phyloP scores from a whole-genome alignment of 2,329 filamentous ascomycete species.

The Paracoccidioides lutzii region DNA sequence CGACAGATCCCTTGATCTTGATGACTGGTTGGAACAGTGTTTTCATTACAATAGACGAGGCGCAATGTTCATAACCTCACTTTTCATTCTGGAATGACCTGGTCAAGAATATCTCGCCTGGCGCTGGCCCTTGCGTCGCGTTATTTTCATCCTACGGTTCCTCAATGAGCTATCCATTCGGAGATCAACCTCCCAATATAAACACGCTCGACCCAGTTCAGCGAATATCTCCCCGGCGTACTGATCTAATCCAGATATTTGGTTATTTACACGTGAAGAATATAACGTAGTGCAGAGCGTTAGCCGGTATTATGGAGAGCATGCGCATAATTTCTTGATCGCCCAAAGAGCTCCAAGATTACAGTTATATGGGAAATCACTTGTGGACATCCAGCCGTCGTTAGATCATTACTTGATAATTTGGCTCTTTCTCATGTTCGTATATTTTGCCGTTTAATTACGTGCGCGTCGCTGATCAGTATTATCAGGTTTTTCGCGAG shows the following conservation, averaged over 20 bases:
- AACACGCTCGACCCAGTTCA: not conserved
- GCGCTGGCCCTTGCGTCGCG: not conserved
- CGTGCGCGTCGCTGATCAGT: not conserved
- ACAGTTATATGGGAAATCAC: not conserved
- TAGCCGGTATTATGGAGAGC: not conserved
- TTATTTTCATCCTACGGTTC: not conserved
- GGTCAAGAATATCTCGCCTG: not conserved
- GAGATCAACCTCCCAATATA: not conserved
- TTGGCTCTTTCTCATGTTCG: not conserved
- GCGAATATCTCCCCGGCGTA: not conserved
- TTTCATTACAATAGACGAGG: not conserved
- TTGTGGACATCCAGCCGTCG: not conserved
- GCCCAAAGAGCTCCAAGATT: not conserved
- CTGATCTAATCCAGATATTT: not conserved
- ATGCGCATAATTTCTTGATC: not conserved
- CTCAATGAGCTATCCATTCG: not conserved
- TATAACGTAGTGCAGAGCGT: not conserved
- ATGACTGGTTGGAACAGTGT: not conserved
- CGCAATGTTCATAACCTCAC: not conserved
- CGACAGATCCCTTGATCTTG: not conserved
- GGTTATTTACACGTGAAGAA: not conserved
- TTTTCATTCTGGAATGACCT: not conserved
- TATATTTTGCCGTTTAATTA: not conserved
- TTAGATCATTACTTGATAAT: not conserved
- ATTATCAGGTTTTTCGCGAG: not conserved